Percentiles rank a stretch among this genome's conserved stretches.
phyloP scores from a whole-genome alignment of 1,284 basidiomycete species.

The Trichosporon sp. region DNA sequence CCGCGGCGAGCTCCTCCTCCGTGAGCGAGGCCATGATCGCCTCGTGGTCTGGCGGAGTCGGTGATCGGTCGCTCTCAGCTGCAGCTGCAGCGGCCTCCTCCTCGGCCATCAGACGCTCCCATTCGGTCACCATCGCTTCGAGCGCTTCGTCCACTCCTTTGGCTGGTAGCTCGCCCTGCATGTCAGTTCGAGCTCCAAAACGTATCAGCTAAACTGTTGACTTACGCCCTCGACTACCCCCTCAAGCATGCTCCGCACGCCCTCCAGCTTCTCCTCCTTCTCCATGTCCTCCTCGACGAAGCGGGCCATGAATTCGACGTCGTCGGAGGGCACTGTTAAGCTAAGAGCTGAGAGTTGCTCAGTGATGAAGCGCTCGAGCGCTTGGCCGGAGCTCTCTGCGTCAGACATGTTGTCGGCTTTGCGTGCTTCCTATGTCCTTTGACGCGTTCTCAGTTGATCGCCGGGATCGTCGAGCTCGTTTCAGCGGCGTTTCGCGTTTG shows the following conservation, averaged over 20 bases:
- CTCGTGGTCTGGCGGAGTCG: slow-evolving; percentile 16
- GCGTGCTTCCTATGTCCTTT: not conserved
- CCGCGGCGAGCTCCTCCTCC: slow-evolving; percentile 39
- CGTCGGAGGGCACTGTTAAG: slow-evolving; percentile 37
- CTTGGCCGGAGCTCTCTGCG: slow-evolving; percentile 19
- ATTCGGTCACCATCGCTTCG: slow-evolving; percentile 32
- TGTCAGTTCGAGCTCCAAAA: not conserved
- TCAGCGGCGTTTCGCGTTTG: not conserved
- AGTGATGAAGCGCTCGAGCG: slow-evolving; percentile 40
- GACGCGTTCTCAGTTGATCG: not conserved
- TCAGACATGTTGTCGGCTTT: not conserved
- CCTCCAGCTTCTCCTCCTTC: slow-evolving; percentile 45
- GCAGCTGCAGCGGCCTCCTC: slow-evolving; percentile 17
- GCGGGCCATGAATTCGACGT: slow-evolving; percentile 47
- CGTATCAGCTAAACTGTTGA: no score
- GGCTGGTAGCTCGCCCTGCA: slow-evolving; percentile 26
- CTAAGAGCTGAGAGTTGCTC: slow-evolving; percentile 30
- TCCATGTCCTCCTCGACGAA: slow-evolving; percentile 48
- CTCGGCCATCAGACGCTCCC: slow-evolving; percentile 22
- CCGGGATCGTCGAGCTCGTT: not conserved
- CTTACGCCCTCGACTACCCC: slow-evolving; percentile 36
- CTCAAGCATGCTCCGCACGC: slow-evolving; percentile 47
- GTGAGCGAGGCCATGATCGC: slow-evolving; percentile 35
- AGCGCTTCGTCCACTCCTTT: slow-evolving; percentile 31
- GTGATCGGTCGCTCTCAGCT: not conserved